Base-by-base conservation (phyloP, 306 rosid genomes). In the Castanospermum australe region DNA sequence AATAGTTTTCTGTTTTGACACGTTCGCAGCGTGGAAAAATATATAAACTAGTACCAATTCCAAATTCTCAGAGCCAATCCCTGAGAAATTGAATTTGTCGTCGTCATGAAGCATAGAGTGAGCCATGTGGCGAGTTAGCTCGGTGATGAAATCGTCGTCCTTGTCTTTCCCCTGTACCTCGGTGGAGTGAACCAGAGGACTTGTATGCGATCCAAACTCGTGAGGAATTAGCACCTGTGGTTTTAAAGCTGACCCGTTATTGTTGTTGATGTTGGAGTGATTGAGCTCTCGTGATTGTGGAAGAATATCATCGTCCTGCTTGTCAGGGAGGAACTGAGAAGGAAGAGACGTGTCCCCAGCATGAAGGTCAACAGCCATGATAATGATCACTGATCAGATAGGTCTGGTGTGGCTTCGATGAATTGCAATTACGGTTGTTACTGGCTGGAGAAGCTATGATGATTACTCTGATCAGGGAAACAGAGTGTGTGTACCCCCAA, bases 51-150 rank as follows among this genome's bases (percentile, higher is more conserved):
- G 32, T 80, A 91, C 97, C 92, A 84, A 71, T 18, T 82, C 73
- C 0, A 14, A 42, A 65, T 83, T 68, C 2, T 66, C 62, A 38
- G 91, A 83, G 77, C 4, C 48, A 57, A n/a, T 63, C 83, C 20
- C 18, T 1, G 76, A 36, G 59, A 57, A 17, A 48, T 71, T 12
- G 9, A 64, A 50, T 25, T 74, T 65, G 51, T 73, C 75, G 10
- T 84, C 74, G n/a, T 88, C 83, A 30, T 80, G 90, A 77, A 80
- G 86, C 91, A 80, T 84, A 80, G 30, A 68, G 79, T 75, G 85
- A 73, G 88, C 57, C 91, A 88, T 93, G 67, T 84, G 90, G n/a
- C 69, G 87, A 56, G 92, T 84, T 24, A 87, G 71, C 48, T 88
- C 83, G 2, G 86, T 79, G 42, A 83, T 77, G 74, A 83, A 83